Conservation (phyloP, 495 filamentous ascomycete species). For the Talaromyces adpressus region DNA sequence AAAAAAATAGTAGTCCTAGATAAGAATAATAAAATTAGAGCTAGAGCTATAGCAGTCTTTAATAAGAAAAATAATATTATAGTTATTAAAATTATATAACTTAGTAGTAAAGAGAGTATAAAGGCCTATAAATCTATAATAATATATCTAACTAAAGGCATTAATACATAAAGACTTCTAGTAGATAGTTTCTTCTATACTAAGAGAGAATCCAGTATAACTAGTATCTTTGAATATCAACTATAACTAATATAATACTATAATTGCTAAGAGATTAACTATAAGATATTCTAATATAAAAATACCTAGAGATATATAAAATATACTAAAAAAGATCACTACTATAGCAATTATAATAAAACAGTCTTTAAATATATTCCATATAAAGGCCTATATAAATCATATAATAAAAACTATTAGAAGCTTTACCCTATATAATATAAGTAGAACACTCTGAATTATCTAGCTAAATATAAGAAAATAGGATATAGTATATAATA, state of each 20-base stretch:
- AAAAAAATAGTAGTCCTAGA: not conserved
- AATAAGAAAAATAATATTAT: slow-evolving; percentile 18
- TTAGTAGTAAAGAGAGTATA: slow-evolving; percentile 21
- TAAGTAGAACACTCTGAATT: slow-evolving; percentile 22
- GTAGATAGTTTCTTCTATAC: slow-evolving; percentile 20
- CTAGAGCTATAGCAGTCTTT: slow-evolving; percentile 12
- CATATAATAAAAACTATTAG: slow-evolving; percentile 23
- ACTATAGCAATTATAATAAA: slow-evolving; percentile 17
- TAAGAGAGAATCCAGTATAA: slow-evolving; percentile 21
- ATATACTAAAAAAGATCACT: slow-evolving; percentile 19
- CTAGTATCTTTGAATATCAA: slow-evolving; percentile 19
- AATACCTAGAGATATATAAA: slow-evolving; percentile 21
- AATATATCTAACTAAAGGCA: slow-evolving; percentile 24
- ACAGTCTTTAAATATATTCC: slow-evolving; percentile 18
- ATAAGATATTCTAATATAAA: slow-evolving; percentile 20
- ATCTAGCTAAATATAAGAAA: slow-evolving; percentile 27
- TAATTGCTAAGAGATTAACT: slow-evolving; percentile 22
- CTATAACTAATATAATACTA: slow-evolving; percentile 21
- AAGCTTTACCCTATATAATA: slow-evolving; percentile 17
- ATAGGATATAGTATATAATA: slow-evolving; percentile 17
- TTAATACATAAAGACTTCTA: slow-evolving; percentile 20
- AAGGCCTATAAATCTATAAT: slow-evolving; percentile 29
- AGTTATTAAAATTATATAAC: slow-evolving; percentile 21
- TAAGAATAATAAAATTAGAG: not conserved
- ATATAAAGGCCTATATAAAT: slow-evolving; percentile 23